Conservation (phyloP, 495 filamentous ascomycete genomes). For the Cercophora scortea region DNA sequence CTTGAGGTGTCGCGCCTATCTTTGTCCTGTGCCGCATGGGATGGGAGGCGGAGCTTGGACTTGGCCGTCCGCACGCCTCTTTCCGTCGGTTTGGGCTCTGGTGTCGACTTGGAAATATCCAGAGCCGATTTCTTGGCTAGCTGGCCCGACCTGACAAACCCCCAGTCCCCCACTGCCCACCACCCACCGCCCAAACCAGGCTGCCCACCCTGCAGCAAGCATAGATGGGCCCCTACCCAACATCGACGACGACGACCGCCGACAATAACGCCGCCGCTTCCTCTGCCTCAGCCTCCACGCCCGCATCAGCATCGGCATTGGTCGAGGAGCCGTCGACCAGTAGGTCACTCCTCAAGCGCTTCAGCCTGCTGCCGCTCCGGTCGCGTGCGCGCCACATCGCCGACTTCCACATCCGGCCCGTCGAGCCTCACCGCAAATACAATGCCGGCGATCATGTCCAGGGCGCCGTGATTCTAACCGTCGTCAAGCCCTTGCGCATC, state of each 20-base stretch:
- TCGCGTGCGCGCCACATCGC: conserved; percentile 60
- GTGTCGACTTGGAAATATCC: no score
- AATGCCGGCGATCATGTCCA: conserved; percentile 53
- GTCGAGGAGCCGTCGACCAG: conserved; percentile 26
- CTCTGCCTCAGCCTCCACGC: conserved; percentile 2
- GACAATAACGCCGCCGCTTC: conserved; percentile 21
- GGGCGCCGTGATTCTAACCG: conserved; percentile 72
- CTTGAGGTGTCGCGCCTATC: background rate
- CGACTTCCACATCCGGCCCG: conserved; percentile 73
- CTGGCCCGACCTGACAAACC: background rate
- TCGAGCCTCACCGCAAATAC: conserved; percentile 86
- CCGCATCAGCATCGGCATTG: conserved; percentile 13
- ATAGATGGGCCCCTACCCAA: conserved; percentile 29
- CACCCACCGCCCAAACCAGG: conserved; percentile 5
- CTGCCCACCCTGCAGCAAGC: conserved; percentile 10
- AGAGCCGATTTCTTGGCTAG: no score
- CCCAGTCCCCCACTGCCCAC: background rate
- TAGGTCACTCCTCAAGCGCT: conserved; percentile 37
- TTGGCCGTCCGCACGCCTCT: conserved; percentile 7
- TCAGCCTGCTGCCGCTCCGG: conserved; percentile 53
- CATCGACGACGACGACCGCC: conserved; percentile 14
- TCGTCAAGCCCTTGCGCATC: conserved; percentile 74
- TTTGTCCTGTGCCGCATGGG: conserved; percentile 4
- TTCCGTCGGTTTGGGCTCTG: background rate
- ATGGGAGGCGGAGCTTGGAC: conserved; percentile 6